These are phyloP conservation scores for Pseudopyrenochaeta lycopersici DNA, from an alignment of 2,329 filamentous ascomycete genomes.

Conservation along the genomic window DNA sequence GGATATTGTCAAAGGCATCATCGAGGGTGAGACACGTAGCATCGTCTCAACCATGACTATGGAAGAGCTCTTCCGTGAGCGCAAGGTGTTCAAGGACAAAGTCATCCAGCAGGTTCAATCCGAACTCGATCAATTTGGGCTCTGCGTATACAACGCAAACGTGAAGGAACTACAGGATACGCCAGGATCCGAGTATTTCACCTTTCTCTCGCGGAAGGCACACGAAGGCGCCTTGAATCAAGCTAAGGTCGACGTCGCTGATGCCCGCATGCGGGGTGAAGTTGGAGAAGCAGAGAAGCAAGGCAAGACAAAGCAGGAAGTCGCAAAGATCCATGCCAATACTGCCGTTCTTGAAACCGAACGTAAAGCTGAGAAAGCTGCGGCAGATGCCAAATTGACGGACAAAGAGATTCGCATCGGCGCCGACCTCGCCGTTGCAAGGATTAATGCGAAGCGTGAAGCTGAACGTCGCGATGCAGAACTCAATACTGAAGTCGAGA, in stretches of 20 bases:
- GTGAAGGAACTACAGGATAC: constrained; percentile 89
- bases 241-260: constrained; percentile 69
- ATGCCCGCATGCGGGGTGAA: constrained; percentile 70
- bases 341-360: constrained; percentile 87
- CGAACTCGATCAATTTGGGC: constrained; percentile 82
- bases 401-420: constrained; percentile 77
- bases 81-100: constrained; percentile 78
- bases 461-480: constrained; percentile 82
- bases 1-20: constrained; percentile 88
- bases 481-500: constrained; percentile 78
- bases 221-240: constrained; percentile 87
- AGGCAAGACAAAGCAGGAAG: constrained; percentile 83
- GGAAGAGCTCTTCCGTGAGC: constrained; percentile 85
- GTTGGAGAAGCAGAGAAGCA: constrained; percentile 81
- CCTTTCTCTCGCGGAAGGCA: constrained; percentile 81
- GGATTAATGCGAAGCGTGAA: constrained; percentile 75
- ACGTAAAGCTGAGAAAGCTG: constrained; percentile 81
- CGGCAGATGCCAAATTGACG: constrained; percentile 78
- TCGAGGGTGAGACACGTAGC: constrained; percentile 85
- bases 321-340: constrained; percentile 86
- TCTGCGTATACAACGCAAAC: constrained; percentile 73
- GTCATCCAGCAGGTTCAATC: constrained; percentile 72
- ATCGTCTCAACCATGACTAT: constrained; percentile 91
- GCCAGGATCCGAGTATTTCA: constrained; percentile 82
- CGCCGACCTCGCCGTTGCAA: constrained; percentile 77